These are phyloP conservation scores for Fermentozyma sake DNA, from an alignment of 1,139 yeast genomes.

Conservation along the genomic window DNA sequence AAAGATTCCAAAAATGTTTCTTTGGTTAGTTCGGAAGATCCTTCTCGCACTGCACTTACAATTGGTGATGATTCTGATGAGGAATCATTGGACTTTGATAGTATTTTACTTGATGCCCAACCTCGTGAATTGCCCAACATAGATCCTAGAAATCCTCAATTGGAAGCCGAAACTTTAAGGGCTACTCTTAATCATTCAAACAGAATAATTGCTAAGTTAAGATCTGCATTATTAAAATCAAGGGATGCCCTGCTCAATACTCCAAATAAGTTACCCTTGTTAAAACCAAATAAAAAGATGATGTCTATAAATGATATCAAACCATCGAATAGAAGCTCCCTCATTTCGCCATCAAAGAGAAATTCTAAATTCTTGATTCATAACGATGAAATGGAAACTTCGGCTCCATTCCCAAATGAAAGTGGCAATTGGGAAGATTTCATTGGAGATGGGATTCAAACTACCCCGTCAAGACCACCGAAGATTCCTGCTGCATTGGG, in stretches of 20 bases:
- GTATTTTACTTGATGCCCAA: constrained; percentile 28
- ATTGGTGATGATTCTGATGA: constrained; percentile 20
- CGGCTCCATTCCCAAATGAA: constrained; percentile 13
- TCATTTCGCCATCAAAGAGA: constrained; percentile 34
- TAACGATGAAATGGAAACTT: constrained; percentile 1
- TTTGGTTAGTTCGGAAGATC: constrained; percentile 2
- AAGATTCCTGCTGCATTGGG: constrained; percentile 13
- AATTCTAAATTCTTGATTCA: constrained; percentile 28
- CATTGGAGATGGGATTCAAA: constrained; percentile 25
- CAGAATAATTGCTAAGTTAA: constrained; percentile 51
- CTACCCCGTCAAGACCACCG: constrained; percentile 22
- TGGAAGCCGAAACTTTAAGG: constrained; percentile 65
- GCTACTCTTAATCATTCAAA: constrained; percentile 67
- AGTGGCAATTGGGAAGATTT: constrained; percentile 42
- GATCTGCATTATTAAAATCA: constrained; percentile 44
- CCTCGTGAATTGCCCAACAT: constrained; percentile 24
- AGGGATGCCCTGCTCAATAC: constrained; percentile 19
- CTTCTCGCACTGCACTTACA: constrained; percentile 10
- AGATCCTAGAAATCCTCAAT: constrained; percentile 47
- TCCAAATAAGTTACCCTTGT: constrained; percentile 11
- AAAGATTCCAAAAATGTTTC: constrained; percentile 5
- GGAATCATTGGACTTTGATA: constrained; percentile 30
- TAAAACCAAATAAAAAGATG: constrained; percentile 18
- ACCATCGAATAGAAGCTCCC: constrained; percentile 20
- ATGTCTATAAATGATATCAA: constrained; percentile 12